Base-by-base conservation (phyloP, 257 asterid genomes). In the Lantana camara region DNA sequence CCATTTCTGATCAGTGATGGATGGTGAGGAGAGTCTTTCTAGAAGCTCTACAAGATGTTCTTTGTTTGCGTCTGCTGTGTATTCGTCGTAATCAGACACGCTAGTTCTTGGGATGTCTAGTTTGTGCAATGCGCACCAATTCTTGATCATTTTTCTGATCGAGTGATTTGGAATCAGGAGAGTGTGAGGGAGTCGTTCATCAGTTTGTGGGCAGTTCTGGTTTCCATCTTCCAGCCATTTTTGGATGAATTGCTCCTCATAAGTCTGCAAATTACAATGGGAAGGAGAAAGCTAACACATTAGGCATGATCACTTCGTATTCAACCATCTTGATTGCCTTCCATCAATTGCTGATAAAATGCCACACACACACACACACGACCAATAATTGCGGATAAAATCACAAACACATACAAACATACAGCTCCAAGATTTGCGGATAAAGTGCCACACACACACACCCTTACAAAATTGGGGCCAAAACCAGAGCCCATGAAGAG, bases 151-250 rank as follows among this genome's bases (percentile, higher is more conserved):
- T 55, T 70, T 64, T 68, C 68, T 79, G 59, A 75, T 62, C 9
- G 82, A 67, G 41, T 57, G 70, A 60, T 85, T 85, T 1, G 94
- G 90, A 40, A 68, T 74, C 13, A 82, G 75, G 57, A 29, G n/a
- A 32, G 61, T 64, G 60, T 80, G 80, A 24, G 86, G 38, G 51
- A 85, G 71, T 12, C 16, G 52, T 53, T 79, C 63, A 57, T 67
- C 55, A 2, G 78, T 71, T 50, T n/a, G 70, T 34, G 95, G 89
- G 48, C 95, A 79, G 16, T 35, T 69, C 41, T 2, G 71, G 55
- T 81, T 20, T 12, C 89, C 85, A 27, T 82, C 79, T 38, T 67
- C 40, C 35, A 86, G 53, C 91, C 95, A 83, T 41, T 79, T 61
- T 56, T 47, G 60, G 61, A 86, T 81, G 24, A 49, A 71, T 35